These are phyloP conservation scores for Nematodospora valgi DNA, from an alignment of 805 yeast species.

Conservation along the genomic window DNA sequence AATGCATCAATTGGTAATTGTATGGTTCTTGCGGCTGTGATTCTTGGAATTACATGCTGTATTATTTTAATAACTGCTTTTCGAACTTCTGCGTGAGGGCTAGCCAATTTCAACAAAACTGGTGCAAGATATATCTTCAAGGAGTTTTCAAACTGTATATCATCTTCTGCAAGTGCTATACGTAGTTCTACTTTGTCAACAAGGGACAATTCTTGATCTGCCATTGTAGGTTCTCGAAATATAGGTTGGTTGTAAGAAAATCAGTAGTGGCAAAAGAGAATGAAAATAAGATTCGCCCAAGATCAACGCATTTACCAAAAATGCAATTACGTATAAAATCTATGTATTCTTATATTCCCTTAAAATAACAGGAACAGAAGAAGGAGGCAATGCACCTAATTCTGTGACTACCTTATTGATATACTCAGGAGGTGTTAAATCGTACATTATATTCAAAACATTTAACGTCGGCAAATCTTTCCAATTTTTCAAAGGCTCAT, in stretches of 20 bases:
- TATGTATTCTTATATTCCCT: constrained; percentile 74
- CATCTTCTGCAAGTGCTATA: constrained; percentile 70
- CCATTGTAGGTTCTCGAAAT: constrained; percentile 16
- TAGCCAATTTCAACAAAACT: constrained; percentile 69
- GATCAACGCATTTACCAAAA: background rate
- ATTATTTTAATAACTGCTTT: constrained; percentile 63
- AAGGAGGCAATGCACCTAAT: constrained; percentile 93
- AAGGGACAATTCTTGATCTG: constrained; percentile 52
- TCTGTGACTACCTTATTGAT: constrained; percentile 95
- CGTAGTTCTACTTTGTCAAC: constrained; percentile 79
- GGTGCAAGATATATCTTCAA: constrained; percentile 71
- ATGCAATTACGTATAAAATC: background rate
- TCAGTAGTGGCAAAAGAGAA: constrained; percentile 10
- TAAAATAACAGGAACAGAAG: constrained; percentile 95
- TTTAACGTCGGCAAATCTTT: constrained; percentile 58
- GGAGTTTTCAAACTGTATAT: constrained; percentile 58
- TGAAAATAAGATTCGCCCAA: background rate
- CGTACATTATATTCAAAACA: constrained; percentile 84
- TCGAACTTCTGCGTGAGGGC: constrained; percentile 65
- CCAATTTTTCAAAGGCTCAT: constrained; percentile 57
- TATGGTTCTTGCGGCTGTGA: constrained; percentile 52
- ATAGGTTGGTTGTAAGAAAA: constrained; percentile 2
- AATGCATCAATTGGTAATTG: constrained; percentile 63
- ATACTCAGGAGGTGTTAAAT: constrained; percentile 89
- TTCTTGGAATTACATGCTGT: constrained; percentile 63